These are phyloP conservation scores for Nicotiana tomentosiformis DNA, from an alignment of 257 asterid species.

Conservation along the genomic window DNA sequence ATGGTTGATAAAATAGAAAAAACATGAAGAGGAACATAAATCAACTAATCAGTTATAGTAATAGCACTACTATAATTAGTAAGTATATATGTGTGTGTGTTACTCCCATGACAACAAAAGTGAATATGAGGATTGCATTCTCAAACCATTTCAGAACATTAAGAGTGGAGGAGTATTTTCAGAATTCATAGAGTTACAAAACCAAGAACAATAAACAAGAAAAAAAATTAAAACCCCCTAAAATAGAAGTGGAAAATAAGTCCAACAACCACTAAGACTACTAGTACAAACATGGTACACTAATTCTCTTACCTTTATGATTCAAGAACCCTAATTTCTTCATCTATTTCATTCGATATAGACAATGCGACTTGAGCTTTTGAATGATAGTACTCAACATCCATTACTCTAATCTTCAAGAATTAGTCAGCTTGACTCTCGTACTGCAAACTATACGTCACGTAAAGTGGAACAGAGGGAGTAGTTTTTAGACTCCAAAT, in stretches of 20 bases:
- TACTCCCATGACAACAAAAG: background rate
- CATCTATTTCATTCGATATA: background rate
- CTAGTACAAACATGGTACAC: conserved; percentile 3
- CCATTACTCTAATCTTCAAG: too few relatives aligned
- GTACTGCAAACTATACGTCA: too few relatives aligned
- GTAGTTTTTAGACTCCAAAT: background rate
- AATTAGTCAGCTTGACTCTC: too few relatives aligned
- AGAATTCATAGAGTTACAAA: conserved; percentile 8
- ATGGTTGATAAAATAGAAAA: background rate
- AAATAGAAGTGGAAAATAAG: background rate
- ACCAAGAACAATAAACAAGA: background rate
- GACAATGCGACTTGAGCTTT: background rate
- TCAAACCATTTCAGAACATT: conserved; percentile 4
- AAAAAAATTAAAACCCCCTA: background rate
- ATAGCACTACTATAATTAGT: background rate
- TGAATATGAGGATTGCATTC: background rate
- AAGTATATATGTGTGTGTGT: too few relatives aligned
- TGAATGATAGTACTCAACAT: background rate
- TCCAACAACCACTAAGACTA: background rate
- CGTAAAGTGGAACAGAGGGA: too few relatives aligned
- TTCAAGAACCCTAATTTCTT: background rate
- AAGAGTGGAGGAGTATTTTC: background rate
- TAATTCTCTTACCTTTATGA: background rate
- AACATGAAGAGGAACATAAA: background rate
- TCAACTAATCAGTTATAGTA: background rate